phyloP scores from a whole-genome alignment of 768 basidiomycete species.

The Tulasnella sp. region DNA sequence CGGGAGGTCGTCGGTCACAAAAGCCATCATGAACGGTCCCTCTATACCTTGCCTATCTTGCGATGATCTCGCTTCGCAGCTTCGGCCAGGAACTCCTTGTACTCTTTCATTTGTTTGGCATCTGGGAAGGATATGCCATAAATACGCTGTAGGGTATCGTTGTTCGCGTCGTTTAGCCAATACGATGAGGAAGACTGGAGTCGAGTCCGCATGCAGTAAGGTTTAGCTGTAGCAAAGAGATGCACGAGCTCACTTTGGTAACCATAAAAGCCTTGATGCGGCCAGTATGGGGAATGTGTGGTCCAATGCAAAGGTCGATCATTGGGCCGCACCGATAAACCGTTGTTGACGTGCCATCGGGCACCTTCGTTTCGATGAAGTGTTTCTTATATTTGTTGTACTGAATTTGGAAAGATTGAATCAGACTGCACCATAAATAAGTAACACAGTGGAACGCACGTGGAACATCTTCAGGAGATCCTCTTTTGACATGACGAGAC shows the following conservation, averaged over 20 bases:
- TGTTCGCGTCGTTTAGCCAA: slow-evolving; percentile 86
- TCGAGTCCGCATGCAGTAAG: too few species aligned
- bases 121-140: slow-evolving; percentile 99
- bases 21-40: neutral
- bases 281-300: slow-evolving; percentile 96
- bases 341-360: slow-evolving; percentile 91
- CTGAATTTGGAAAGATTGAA: slow-evolving; percentile 32
- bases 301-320: slow-evolving; percentile 93
- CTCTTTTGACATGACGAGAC: slow-evolving; percentile 86
- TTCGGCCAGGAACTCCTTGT: slow-evolving; percentile 91
- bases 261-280: slow-evolving; percentile 96
- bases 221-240: slow-evolving; percentile 8
- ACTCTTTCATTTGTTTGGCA: slow-evolving; percentile 85
- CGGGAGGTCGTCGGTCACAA: slow-evolving; percentile 13
- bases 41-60: slow-evolving; percentile 70
- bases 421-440: slow-evolving; percentile 11
- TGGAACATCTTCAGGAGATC: slow-evolving; percentile 93
- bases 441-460: slow-evolving; percentile 36
- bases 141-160: slow-evolving; percentile 89
- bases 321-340: slow-evolving; percentile 98
- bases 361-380: slow-evolving; percentile 88
- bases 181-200: slow-evolving; percentile 89
- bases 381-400: slow-evolving; percentile 99
- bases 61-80: slow-evolving; percentile 97
- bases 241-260: slow-evolving; percentile 55